Evolutionary conservation across 768 basidiomycete genomes (phyloP).

Genomic region (Mrakia frigida): DNA sequence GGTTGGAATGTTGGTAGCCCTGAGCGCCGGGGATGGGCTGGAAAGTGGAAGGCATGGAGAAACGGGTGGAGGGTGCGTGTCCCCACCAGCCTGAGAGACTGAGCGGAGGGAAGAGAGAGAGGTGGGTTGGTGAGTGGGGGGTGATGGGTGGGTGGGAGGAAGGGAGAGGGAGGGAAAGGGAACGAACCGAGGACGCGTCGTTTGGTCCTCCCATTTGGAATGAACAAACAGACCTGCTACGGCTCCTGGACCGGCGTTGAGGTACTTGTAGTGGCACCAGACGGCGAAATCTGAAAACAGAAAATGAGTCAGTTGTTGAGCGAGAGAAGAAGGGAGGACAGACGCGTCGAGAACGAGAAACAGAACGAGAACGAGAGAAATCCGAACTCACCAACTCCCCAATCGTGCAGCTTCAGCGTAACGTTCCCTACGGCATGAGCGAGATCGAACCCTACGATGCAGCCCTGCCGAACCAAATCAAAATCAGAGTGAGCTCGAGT

Average conservation of each 20-base stretch:
- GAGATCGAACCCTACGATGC: constrained; percentile 91
- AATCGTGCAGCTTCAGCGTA: constrained; percentile 78
- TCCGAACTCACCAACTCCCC: constrained; percentile 55
- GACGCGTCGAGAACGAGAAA: neutral
- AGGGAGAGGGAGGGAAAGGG: constrained; percentile 27
- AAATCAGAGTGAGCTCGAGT: neutral
- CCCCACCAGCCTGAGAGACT: constrained; percentile 99
- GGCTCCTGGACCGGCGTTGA: constrained; percentile 94
- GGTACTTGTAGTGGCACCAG: constrained; percentile 97
- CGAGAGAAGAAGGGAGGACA: too few relatives aligned
- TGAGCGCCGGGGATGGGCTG: constrained; percentile 81
- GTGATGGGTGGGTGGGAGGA: constrained; percentile 29
- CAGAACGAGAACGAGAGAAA: neutral
- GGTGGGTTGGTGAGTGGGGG: constrained; percentile 36
- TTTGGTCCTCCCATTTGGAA: constrained; percentile 59
- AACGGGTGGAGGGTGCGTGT: constrained; percentile 77
- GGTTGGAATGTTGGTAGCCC: constrained; percentile 95
- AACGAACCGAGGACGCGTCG: constrained; percentile 2
- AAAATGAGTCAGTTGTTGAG: neutral
- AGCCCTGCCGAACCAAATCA: constrained; percentile 56
- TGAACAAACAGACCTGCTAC: constrained; percentile 81
- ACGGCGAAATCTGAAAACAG: constrained; percentile 75
- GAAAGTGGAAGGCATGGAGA: constrained; percentile 81
- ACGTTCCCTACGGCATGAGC: constrained; percentile 96
- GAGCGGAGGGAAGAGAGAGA: neutral